A percentile compares a stretch with the other conserved stretches of the same genome.
These are phyloP conservation scores for Macrophomina pseudophaseolina DNA, from an alignment of 2,329 filamentous ascomycete species.

Conservation along the genomic window DNA sequence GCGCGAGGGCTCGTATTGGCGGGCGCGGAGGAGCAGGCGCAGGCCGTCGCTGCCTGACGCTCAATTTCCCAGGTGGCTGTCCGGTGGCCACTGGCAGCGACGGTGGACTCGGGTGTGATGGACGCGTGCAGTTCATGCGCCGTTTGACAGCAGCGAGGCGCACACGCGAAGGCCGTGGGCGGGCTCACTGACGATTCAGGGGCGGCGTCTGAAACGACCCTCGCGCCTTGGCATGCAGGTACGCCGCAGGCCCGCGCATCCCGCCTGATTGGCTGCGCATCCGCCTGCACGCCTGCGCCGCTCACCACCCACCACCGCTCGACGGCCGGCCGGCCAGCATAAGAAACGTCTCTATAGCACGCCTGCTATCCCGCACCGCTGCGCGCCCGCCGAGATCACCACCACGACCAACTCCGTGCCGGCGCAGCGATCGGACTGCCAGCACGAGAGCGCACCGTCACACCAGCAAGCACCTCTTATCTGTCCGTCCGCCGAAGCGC, in stretches of 20 bases:
- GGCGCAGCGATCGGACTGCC: not conserved
- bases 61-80: conserved; percentile 14
- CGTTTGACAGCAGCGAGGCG: not conserved
- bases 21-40: not conserved
- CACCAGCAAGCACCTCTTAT: not conserved
- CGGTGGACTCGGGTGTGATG: not conserved
- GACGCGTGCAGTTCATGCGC: conserved; percentile 18
- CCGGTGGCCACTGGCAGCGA: not conserved
- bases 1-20: not conserved
- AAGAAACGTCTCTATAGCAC: no score
- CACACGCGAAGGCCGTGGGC: not conserved
- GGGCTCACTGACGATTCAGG: conserved; percentile 1
- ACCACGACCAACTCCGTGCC: no score
- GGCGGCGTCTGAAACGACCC: conserved; percentile 3
- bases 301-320: no score
- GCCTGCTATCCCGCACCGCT: not conserved
- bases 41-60: not conserved
- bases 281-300: no score
- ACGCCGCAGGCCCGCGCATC: not conserved
- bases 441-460: not conserved
- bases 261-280: not conserved
- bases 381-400: not conserved
- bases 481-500: conserved; percentile 7
- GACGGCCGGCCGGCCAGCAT: no score
- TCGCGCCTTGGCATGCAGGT: conserved; percentile 12